Percentiles rank a stretch among this genome's conserved stretches.
phyloP scores from a whole-genome alignment of 2,329 filamentous ascomycete species.

The Aureobasidium sp. region DNA sequence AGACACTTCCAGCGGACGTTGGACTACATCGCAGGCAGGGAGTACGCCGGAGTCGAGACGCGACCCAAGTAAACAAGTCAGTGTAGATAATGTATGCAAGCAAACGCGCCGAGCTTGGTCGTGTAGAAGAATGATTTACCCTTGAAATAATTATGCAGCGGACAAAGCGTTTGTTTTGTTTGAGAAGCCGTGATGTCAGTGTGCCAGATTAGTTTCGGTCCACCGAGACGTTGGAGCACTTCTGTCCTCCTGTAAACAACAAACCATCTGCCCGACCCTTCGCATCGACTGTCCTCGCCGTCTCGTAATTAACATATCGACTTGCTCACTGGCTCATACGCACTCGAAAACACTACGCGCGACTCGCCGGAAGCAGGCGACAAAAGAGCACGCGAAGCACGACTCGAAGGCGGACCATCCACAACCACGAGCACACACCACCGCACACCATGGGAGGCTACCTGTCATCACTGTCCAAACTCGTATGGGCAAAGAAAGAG shows the following conservation, averaged over 20 bases:
- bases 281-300: background rate
- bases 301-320: background rate
- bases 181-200: conserved; percentile 5
- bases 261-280: background rate
- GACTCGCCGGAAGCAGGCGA: background rate
- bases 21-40: conserved; percentile 84
- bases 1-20: conserved; percentile 93
- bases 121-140: background rate
- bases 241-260: conserved; percentile 4
- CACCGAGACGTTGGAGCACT: conserved; percentile 2
- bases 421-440: background rate
- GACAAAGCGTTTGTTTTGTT: conserved; percentile 7
- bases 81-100: conserved; percentile 13
- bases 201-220: background rate
- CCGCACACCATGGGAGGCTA: conserved; percentile 46
- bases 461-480: conserved; percentile 55
- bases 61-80: conserved; percentile 41
- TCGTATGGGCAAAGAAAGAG: conserved; percentile 92
- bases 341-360: background rate
- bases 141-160: background rate
- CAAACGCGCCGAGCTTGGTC: background rate
- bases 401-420: background rate
- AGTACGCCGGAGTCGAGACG: conserved; percentile 86
- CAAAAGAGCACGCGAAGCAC: background rate
- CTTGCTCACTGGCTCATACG: background rate